phyloP scores from a whole-genome alignment of 148 eudicot species.

The Rhododendron ovatum region DNA sequence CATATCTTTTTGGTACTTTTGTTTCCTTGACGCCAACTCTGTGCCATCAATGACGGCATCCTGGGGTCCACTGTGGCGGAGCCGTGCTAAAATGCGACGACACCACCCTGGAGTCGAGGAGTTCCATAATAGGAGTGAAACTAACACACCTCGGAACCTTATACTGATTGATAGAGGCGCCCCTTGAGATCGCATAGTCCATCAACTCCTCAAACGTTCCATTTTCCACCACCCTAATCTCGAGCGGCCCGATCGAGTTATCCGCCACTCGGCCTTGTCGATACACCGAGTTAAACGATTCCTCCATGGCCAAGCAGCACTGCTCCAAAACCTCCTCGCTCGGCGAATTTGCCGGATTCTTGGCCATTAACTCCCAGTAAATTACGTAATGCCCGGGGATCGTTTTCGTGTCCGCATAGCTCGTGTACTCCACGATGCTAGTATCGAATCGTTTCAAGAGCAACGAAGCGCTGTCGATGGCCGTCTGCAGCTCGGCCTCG shows the following conservation, averaged over 20 bases:
- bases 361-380: conserved; percentile 40
- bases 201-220: conserved; percentile 68
- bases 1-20: background rate
- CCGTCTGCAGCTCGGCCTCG: conserved; percentile 48
- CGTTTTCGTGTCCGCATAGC: conserved; percentile 44
- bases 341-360: conserved; percentile 20
- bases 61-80: conserved; percentile 45
- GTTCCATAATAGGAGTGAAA: conserved; percentile 38
- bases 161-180: conserved; percentile 55
- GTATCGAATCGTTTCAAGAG: conserved; percentile 26
- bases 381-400: conserved; percentile 62
- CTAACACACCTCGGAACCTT: conserved; percentile 63
- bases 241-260: conserved; percentile 51
- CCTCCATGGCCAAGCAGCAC: conserved; percentile 55
- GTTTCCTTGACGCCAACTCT: background rate
- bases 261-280: conserved; percentile 49
- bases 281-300: conserved; percentile 49
- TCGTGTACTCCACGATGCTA: conserved; percentile 51
- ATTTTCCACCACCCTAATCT: conserved; percentile 45
- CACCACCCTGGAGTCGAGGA: conserved; percentile 37
- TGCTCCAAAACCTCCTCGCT: conserved; percentile 19
- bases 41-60: background rate
- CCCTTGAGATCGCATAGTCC: conserved; percentile 56
- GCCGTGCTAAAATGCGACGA: conserved; percentile 49
- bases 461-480: conserved; percentile 32